Conservation (phyloP, 176 grass and related monocot genomes). For the Otatea glauca region DNA sequence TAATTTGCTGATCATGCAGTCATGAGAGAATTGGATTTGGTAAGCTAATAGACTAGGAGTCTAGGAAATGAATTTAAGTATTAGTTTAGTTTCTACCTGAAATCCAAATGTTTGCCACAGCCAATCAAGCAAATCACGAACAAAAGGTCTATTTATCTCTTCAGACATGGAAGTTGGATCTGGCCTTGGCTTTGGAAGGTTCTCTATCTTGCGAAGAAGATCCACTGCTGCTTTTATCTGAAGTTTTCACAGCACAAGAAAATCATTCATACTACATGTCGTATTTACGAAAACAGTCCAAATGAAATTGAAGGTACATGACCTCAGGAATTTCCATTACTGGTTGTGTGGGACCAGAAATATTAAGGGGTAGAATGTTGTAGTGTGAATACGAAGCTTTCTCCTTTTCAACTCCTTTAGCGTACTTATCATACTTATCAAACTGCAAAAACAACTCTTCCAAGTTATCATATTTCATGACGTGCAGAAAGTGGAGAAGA, state of each 20-base stretch:
- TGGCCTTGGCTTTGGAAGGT: slow-evolving; percentile 53
- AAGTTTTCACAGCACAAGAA: neutral
- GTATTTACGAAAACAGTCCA: neutral
- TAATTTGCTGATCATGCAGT: neutral
- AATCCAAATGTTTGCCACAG: slow-evolving; percentile 83
- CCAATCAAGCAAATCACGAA: slow-evolving; percentile 87
- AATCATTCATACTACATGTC: neutral
- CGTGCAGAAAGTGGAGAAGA: neutral
- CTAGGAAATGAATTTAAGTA: neutral
- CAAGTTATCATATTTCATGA: slow-evolving; percentile 29
- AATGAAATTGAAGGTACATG: slow-evolving; percentile 31
- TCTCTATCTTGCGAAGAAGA: slow-evolving; percentile 45
- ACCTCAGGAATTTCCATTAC: slow-evolving; percentile 95
- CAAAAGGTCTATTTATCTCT: slow-evolving; percentile 26
- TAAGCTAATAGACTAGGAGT: neutral
- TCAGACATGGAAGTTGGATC: slow-evolving; percentile 47
- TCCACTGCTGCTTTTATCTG: slow-evolving; percentile 86
- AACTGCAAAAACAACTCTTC: slow-evolving; percentile 47
- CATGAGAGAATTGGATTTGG: neutral
- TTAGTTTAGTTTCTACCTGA: slow-evolving; percentile 65
- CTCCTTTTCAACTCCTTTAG: slow-evolving; percentile 2
- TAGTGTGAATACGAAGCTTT: slow-evolving; percentile 73
- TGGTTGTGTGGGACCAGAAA: slow-evolving; percentile 55
- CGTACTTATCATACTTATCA: neutral
- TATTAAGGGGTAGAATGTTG: slow-evolving; percentile 95